Evolutionary conservation across 2,329 filamentous ascomycete species (phyloP), one percentile per base, ranked within the genome.

Genomic region (Pseudogymnoascus sp.): DNA sequence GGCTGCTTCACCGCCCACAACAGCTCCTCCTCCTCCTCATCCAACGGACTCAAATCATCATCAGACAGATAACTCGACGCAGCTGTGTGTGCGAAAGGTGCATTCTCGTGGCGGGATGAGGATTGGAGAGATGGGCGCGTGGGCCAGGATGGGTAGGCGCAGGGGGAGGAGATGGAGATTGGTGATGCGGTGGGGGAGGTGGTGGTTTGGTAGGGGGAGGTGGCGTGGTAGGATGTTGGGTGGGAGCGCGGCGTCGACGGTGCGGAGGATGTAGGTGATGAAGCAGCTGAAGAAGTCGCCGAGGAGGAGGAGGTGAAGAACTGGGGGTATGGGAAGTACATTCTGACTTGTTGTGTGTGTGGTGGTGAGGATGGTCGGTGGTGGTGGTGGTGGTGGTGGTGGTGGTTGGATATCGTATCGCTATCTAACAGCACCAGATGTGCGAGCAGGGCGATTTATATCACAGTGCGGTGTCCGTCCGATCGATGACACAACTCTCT

Each of bases 191-290:
- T n/a, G n/a, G n/a, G n/a, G n/a, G n/a, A 12, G n/a, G 53, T 11
- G n/a, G 5, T 8, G n/a, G 14, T 16, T 28, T 50, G 44, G 53
- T 59, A 59, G 16, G 53, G 53, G 1, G 53, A 59, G n/a, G 53
- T 35, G n/a, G 53, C 53, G 28, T 59, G 53, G 35, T 59, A 59
- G 28, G 53, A 59, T 59, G 53, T 59, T 14, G 53, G 35, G 28
- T 59, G 53, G 12, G 53, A 35, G 14, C 53, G 25, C 1, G 53
- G 28, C 0, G 28, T 35, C 3, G 53, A 37, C 6, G 53, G 35
- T 0, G 50, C 50, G 0, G 53, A 59, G 4, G 53, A 59, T 3
- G 53, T 35, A 8, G 53, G 31, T 33, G 28, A 59, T 0, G 53
- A 59, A 1, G 53, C 28, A 0, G 42, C 42, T 3, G 42, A 47